These are phyloP conservation scores for Penicillium sp. DNA, from an alignment of 2,329 filamentous ascomycete species.

Conservation along the genomic window DNA sequence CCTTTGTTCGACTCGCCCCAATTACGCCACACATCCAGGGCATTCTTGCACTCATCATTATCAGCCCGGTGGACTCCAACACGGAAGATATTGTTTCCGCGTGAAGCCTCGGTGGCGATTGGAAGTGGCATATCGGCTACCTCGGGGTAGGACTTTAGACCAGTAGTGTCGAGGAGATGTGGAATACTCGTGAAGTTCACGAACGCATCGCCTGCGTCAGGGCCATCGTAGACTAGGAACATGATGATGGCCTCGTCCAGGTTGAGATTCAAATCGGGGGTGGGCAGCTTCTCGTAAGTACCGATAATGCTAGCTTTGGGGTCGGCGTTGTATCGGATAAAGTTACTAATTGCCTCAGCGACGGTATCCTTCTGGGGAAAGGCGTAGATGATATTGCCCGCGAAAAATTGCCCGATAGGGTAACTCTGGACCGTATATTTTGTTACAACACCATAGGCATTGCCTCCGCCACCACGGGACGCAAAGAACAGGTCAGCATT, in stretches of 20 bases:
- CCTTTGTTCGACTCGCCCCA: slow-evolving; percentile 29
- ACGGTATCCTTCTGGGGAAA: slow-evolving; percentile 23
- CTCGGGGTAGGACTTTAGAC: slow-evolving; percentile 25
- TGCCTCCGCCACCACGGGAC: slow-evolving; percentile 22
- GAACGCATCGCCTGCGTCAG: slow-evolving; percentile 26
- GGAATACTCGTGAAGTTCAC: slow-evolving; percentile 29
- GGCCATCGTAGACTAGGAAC: slow-evolving; percentile 32
- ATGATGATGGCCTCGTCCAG: slow-evolving; percentile 28
- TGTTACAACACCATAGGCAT: slow-evolving; percentile 22
- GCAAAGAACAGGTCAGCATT: slow-evolving; percentile 18
- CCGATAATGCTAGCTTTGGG: slow-evolving; percentile 30
- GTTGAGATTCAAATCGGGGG: slow-evolving; percentile 23
- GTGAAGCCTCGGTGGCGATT: slow-evolving; percentile 21
- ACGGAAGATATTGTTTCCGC: slow-evolving; percentile 30
- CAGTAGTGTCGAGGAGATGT: slow-evolving; percentile 22
- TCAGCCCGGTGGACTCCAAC: slow-evolving; percentile 26
- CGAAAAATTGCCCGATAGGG: slow-evolving; percentile 21
- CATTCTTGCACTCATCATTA: slow-evolving; percentile 16
- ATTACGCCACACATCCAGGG: slow-evolving; percentile 21
- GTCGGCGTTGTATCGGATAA: slow-evolving; percentile 28
- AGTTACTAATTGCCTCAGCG: slow-evolving; percentile 24
- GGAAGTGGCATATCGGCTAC: slow-evolving; percentile 31
- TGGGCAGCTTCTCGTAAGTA: slow-evolving; percentile 27
- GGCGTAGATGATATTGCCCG: slow-evolving; percentile 24
- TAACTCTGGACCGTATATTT: slow-evolving; percentile 25